Evolutionary conservation across 2,329 filamentous ascomycete species (phyloP), one percentile per base, ranked within the genome.

Genomic region (Penicillium hesseltinei): DNA sequence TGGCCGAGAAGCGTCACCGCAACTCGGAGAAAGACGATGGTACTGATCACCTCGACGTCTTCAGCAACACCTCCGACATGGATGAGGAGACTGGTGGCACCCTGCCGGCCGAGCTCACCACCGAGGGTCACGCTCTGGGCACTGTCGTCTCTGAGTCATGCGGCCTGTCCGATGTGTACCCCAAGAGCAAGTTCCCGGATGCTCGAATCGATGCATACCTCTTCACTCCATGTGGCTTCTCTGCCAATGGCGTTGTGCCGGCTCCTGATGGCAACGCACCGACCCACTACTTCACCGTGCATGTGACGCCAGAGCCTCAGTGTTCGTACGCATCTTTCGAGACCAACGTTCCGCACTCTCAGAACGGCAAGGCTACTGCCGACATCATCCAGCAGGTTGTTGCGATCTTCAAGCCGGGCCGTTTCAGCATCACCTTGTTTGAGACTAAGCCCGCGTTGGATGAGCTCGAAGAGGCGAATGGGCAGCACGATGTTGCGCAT

Each of bases 271-370:
- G 81, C 58, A 74, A 73, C 38, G 81, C 80, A 51, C 79, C 83
- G 4, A 88, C 85, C 40, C 92, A 97, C 77, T 99, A 99, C 79
- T 99, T 97, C 78, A 99, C 93, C 1, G 94, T 99, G 25, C 94
- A 99, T 72, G 94, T 99, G 64, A 99, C 94, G 0, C 94, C 94
- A 0, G 94, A 99, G 81, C 91, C 93, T 15, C 87, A 96, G 69
- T 99, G 93, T 81, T 97, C 92, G 5, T 99, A 96, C 74, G 94
- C 94, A 36, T 97, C 92, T 2, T 99, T 99, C 72, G 94, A 99
- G 81, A 97, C 94, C 65, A 99, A 97, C 67, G 93, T 99, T 4
- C 94, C 94, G 1, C 89, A 91, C 27, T 88, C 87, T 5, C 91
- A 96, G 78, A 91, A 86, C 56, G 92, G 92, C 17, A 89, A 92